Evolutionary conservation across 768 basidiomycete genomes (phyloP).

Genomic region (Naematelia aurantialba): DNA sequence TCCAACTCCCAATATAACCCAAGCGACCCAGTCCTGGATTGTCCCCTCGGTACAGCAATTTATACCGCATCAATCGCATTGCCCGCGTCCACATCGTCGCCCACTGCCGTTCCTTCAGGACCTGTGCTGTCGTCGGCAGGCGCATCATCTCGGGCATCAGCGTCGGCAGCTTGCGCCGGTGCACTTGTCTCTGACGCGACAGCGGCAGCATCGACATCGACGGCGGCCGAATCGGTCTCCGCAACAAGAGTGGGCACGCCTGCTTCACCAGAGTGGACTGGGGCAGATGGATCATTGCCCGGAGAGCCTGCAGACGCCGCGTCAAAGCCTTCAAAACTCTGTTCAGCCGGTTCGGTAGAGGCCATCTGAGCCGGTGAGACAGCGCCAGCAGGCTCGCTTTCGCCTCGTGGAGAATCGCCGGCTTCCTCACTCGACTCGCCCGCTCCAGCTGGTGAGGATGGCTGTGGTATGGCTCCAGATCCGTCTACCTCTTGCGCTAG

Average conservation of each 20-base stretch:
- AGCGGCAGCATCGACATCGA: not conserved
- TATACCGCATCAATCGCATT: not conserved
- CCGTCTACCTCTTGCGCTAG: constrained; percentile 5
- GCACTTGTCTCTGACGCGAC: not conserved
- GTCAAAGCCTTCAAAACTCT: no score
- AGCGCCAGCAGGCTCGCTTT: constrained; percentile 69
- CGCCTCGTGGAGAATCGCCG: constrained; percentile 58
- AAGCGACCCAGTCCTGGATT: no score
- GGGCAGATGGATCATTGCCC: not conserved
- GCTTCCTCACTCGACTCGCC: constrained; percentile 27
- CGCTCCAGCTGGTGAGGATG: constrained; percentile 1
- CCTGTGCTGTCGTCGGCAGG: not conserved
- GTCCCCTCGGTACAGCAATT: not conserved
- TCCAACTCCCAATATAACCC: no score
- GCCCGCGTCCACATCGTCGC: not conserved
- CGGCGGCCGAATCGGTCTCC: not conserved
- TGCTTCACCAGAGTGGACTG: not conserved
- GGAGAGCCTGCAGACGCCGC: no score
- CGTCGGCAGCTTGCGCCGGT: not conserved
- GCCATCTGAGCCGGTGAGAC: not conserved
- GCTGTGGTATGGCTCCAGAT: not conserved
- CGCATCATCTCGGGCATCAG: not conserved
- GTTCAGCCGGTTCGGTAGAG: not conserved
- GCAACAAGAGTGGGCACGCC: not conserved
- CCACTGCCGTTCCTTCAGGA: not conserved